Evolutionary conservation across 2,329 filamentous ascomycete genomes (phyloP), one percentile per base, ranked within the genome.

Genomic region (Pseudogymnoascus sp.): DNA sequence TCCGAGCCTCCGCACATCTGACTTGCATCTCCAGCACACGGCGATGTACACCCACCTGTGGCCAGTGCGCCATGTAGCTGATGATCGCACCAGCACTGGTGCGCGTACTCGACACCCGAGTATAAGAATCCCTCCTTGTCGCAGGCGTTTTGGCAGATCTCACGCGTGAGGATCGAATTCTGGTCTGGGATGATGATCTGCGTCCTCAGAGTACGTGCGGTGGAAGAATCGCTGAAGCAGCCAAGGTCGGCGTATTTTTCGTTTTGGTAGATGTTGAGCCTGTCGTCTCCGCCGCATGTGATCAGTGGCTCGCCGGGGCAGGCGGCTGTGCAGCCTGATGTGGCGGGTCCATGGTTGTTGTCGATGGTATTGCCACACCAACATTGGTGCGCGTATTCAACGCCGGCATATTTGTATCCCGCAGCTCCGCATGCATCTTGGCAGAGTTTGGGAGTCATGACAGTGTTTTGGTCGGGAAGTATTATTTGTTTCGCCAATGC

Each of bases 241-340:
- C 47, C 12, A 12, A 41, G 16, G 20, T 8, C 30, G 62, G 65
- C 64, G 6, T 39, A 9, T 16, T 33, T 16, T 11, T 28, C 25
- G 33, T 30, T 39, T 16, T 6, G 54, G 38, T 64, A 65, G 9
- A 63, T 12, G 18, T 61, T 61, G 3, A 65, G 57, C n/a, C 63
- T 59, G 28, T 47, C 18, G 30, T 28, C 28, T 8, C 61, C 63
- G 25, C 64, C 61, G 18, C 64, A 65, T 11, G 43, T 60, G 43
- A 64, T 47, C 1, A 16, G 8, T 14, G 18, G 36, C 25, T 65
- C 58, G 1, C 47, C 62, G 14, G 16, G 37, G 59, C 63, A 65
- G n/a, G 16, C 9, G 60, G 62, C 62, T 7, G 54, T 61, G 22
- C 63, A 64, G 1, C 61, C 61, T 18, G 11, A 35, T 60, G 25